Conservation (phyloP, 805 yeast genomes). For the Yarrowia sp. region DNA sequence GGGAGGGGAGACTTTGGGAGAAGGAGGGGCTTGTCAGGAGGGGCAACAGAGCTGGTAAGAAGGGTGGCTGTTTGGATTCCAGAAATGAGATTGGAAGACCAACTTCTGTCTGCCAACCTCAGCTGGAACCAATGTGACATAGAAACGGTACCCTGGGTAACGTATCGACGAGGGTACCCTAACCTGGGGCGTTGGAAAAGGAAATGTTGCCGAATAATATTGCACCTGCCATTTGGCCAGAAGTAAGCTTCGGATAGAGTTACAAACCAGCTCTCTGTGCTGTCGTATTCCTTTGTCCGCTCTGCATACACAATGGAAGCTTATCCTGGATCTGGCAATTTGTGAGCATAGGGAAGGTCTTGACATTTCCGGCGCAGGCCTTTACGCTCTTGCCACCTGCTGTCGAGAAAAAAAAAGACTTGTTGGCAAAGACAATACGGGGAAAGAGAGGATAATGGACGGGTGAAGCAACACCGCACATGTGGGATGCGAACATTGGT, state of each 20-base stretch:
- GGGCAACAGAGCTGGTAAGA: too few relatives aligned
- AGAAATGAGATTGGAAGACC: too few relatives aligned
- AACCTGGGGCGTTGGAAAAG: background rate
- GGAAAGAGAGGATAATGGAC: background rate
- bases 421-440: background rate
- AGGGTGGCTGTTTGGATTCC: too few relatives aligned
- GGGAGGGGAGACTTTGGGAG: background rate
- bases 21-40: background rate
- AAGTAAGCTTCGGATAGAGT: background rate
- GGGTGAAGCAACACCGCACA: background rate
- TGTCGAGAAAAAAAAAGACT: background rate
- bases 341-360: constrained; percentile 7
- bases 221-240: constrained; percentile 1
- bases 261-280: background rate
- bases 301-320: constrained; percentile 21
- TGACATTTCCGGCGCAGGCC: constrained; percentile 23
- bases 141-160: too few relatives aligned
- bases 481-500: constrained; percentile 15
- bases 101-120: too few relatives aligned
- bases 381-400: constrained; percentile 10
- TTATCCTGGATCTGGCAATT: constrained; percentile 36
- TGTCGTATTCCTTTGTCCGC: constrained; percentile 10
- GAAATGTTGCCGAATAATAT: background rate
- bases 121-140: too few relatives aligned
- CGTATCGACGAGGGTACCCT: background rate